Evolutionary conservation across 2,329 filamentous ascomycete species (phyloP), one percentile per base, ranked within the genome.

Genomic region (Blastomyces parvus): DNA sequence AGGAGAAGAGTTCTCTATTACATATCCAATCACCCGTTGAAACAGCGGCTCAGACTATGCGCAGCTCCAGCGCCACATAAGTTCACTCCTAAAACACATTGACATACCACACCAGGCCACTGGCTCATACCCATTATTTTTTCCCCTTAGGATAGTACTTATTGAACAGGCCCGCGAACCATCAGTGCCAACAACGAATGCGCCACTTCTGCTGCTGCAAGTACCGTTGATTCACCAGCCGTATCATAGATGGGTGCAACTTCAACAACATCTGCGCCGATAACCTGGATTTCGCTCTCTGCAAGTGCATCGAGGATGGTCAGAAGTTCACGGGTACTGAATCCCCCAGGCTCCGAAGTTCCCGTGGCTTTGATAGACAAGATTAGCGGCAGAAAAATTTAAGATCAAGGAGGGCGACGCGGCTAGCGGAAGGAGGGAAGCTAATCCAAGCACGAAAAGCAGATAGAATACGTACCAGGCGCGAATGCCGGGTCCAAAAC

Each of bases 191-290:
- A 74, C n/a, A 96, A 83, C 79, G 96, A 91, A 73, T 88, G 96
- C 0, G 85, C 89, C 38, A 95, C 84, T 80, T 96, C 90, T 44
- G 90, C 90, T 1, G 86, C 91, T 19, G 90, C 90, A 67, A 96
- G 76, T 13, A 89, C 89, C 44, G 91, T 96, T 71, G 87, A 88
- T 78, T 96, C 91, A 0, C 87, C 89, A 5, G 79, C 79, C 13
- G 88, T 88, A 79, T 96, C 90, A 72, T 95, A 96, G 11, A 88
- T 88, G 0, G 91, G 91, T 52, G 88, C 85, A 13, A 95, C 90
- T 80, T 97, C 91, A 4, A 96, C 92, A 55, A 96, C 84, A 76
- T 96, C 92, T 0, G 90, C 91, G 1, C 91, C 92, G 2, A 96
- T 88, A 3, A 96, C 78, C 72, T 96, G 95, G 72, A 96, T 36